Conservation (phyloP, 2,329 filamentous ascomycete genomes). For the Colletotrichum sansevieriae region DNA sequence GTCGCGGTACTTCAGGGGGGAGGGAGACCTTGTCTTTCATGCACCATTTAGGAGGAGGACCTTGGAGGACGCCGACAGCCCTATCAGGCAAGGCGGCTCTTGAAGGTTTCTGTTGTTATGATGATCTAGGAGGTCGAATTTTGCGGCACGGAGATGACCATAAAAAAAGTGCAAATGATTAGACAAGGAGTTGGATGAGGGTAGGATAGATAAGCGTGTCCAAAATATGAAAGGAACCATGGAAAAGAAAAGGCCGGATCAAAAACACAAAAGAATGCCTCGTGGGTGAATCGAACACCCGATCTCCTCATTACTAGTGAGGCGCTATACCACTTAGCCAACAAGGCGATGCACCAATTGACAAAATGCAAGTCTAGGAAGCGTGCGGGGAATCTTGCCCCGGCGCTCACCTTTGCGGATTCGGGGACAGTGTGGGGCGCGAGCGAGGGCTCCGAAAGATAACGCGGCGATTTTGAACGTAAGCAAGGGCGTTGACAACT, state of each 20-base stretch:
- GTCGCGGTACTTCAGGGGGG: too few relatives aligned
- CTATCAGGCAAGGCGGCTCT: background rate
- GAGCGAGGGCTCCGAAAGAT: too few relatives aligned
- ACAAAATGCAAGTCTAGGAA: background rate
- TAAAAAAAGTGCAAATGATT: background rate
- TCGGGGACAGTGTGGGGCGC: too few relatives aligned
- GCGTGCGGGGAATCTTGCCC: too few relatives aligned
- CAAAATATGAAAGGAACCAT: background rate
- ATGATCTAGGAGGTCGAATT: background rate
- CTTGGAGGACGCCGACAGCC: background rate
- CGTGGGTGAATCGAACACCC: slow-evolving; percentile 28
- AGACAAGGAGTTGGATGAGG: too few relatives aligned
- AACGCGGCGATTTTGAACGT: too few relatives aligned
- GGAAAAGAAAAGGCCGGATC: too few relatives aligned
- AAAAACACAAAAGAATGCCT: background rate
- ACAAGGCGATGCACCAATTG: slow-evolving; percentile 3
- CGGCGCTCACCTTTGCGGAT: too few relatives aligned
- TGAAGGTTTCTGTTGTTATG: background rate
- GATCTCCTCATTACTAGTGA: slow-evolving; percentile 35
- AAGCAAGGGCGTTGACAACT: background rate
- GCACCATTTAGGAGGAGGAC: background rate
- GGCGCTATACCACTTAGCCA: slow-evolving; percentile 33
- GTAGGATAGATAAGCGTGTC: too few relatives aligned
- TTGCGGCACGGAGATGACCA: background rate
- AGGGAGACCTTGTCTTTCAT: background rate